These are phyloP conservation scores for Mycena rosella DNA, from an alignment of 768 basidiomycete genomes.

Conservation along the genomic window DNA sequence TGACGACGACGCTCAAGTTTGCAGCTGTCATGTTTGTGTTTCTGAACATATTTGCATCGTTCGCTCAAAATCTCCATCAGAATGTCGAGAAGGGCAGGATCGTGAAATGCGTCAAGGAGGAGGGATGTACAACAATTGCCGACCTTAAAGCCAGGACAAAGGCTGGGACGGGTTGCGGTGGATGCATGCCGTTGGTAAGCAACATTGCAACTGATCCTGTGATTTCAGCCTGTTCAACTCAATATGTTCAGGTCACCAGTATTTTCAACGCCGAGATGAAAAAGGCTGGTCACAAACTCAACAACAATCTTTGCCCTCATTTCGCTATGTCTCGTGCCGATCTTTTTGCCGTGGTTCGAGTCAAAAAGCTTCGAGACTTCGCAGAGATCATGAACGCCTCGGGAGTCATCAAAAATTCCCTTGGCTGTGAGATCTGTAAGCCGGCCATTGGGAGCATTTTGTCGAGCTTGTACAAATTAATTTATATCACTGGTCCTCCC, in stretches of 20 bases:
- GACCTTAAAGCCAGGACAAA: constrained; percentile 77
- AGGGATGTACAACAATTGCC: constrained; percentile 56
- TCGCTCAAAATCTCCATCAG: constrained; percentile 41
- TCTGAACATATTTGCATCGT: not conserved
- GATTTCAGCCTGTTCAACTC: not conserved
- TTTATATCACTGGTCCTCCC: not conserved
- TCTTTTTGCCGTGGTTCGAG: constrained; percentile 73
- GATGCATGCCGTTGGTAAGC: constrained; percentile 71
- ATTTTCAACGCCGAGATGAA: constrained; percentile 72
- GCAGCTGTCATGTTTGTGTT: constrained; percentile 69
- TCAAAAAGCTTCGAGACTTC: constrained; percentile 73
- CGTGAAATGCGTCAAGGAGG: constrained; percentile 60
- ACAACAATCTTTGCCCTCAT: constrained; percentile 74
- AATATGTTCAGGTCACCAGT: constrained; percentile 38
- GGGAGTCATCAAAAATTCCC: constrained; percentile 60
- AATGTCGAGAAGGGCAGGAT: constrained; percentile 76
- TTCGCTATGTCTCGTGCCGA: constrained; percentile 75
- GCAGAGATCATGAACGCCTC: constrained; percentile 62
- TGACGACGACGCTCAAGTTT: constrained; percentile 79
- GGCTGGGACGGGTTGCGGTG: constrained; percentile 79
- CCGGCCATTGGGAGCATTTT: constrained; percentile 72
- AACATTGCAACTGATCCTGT: constrained; percentile 46
- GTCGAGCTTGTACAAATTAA: constrained; percentile 51
- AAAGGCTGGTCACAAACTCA: constrained; percentile 70
- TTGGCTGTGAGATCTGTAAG: constrained; percentile 83